Conservation (phyloP, 129 eudicot species). For the Tagetes erecta region DNA sequence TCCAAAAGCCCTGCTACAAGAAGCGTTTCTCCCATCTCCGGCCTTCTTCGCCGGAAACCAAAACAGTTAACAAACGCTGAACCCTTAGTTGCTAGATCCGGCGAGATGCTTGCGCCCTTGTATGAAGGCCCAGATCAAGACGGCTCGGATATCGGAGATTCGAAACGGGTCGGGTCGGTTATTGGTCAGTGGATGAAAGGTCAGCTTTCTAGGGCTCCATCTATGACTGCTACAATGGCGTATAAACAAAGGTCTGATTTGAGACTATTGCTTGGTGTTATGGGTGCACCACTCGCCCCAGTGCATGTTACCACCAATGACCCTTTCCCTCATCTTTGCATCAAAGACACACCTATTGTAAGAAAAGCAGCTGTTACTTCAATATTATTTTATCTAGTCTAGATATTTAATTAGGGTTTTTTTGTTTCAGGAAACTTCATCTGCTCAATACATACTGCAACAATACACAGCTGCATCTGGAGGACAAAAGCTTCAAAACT, state of each 20-base stretch:
- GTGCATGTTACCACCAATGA: conserved; percentile 66
- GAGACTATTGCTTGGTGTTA: conserved; percentile 80
- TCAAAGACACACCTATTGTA: conserved; percentile 89
- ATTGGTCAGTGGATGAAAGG: conserved; percentile 75
- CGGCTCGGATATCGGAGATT: conserved; percentile 54
- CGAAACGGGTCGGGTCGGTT: conserved; percentile 73
- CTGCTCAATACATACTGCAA: conserved; percentile 89
- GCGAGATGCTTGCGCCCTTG: conserved; percentile 66
- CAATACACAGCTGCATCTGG: conserved; percentile 90
- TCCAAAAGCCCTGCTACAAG: conserved; percentile 58
- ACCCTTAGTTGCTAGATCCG: conserved; percentile 50
- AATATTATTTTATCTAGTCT: no score
- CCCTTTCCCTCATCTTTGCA: conserved; percentile 76
- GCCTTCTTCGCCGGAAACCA: conserved; percentile 40
- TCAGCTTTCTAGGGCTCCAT: conserved; percentile 67
- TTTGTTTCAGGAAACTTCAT: conserved; percentile 76
- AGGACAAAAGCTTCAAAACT: conserved; percentile 71
- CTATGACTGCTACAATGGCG: conserved; percentile 47
- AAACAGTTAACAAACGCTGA: conserved; percentile 41
- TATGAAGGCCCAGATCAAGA: conserved; percentile 89
- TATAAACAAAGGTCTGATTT: conserved; percentile 66
- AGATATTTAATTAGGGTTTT: not conserved
- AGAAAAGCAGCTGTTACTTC: not conserved
- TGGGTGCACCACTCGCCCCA: conserved; percentile 93
- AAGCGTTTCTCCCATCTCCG: conserved; percentile 41